Percentiles rank a stretch among this genome's conserved stretches.
Conservation (phyloP, 2,329 filamentous ascomycete species). For the Sporothrix dimorphospora region DNA sequence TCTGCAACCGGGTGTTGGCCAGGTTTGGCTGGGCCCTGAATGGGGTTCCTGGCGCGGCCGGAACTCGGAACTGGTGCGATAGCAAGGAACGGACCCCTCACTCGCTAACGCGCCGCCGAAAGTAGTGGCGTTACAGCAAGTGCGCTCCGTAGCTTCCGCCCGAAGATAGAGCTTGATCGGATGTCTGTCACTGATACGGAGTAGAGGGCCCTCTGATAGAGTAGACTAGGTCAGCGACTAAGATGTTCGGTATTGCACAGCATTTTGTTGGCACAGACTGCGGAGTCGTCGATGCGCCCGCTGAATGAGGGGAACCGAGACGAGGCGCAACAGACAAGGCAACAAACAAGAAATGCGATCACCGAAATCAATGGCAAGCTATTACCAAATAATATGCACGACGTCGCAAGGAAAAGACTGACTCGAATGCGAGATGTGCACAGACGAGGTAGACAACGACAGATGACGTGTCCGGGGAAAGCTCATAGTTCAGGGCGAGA, state of each 20-base stretch:
- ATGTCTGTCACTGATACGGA: not conserved
- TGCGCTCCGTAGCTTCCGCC: not conserved
- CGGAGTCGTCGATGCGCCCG: not conserved
- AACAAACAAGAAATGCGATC: not conserved
- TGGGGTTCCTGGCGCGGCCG: not conserved
- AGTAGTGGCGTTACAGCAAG: not conserved
- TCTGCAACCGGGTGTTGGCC: not conserved
- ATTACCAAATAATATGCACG: constrained; percentile 2
- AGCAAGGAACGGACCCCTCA: constrained; percentile 8
- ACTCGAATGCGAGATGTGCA: not conserved
- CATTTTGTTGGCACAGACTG: not conserved
- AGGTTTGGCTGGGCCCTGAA: not conserved
- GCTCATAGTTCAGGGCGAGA: not conserved
- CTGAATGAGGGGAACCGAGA: not conserved
- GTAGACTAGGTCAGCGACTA: not conserved
- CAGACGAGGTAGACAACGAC: not conserved
- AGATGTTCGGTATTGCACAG: not conserved
- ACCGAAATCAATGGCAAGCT: not conserved
- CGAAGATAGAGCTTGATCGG: not conserved
- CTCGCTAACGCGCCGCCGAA: not conserved
- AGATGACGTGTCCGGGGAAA: constrained; percentile 18
- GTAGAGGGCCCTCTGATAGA: too few relatives aligned
- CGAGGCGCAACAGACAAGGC: not conserved
- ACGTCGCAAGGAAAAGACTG: not conserved
- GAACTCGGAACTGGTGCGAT: constrained; percentile 7